Percentiles rank a stretch among this genome's conserved stretches.
Conservation (phyloP, 202 grass and related monocot genomes). For the Panicum hallii region DNA sequence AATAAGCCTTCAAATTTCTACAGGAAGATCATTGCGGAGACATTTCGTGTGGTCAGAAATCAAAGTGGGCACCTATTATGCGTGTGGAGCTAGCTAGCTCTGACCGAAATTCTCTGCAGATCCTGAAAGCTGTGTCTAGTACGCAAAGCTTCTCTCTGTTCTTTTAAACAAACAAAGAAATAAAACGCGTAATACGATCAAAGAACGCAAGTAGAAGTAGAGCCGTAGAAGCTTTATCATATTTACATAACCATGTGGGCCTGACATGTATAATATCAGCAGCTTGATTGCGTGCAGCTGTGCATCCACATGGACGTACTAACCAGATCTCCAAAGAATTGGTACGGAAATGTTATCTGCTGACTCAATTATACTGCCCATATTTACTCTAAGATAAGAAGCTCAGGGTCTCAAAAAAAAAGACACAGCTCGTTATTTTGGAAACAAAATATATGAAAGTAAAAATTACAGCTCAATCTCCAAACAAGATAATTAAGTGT, state of each 20-base stretch:
- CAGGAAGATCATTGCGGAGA: not conserved
- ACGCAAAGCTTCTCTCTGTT: not conserved
- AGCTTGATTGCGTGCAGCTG: slow-evolving; percentile 9
- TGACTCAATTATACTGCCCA: not conserved
- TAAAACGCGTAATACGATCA: not conserved
- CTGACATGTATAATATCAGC: not conserved
- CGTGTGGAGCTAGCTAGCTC: not conserved
- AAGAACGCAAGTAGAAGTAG: slow-evolving; percentile 22
- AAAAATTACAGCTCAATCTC: not conserved
- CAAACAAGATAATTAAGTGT: not conserved
- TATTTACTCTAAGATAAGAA: not conserved
- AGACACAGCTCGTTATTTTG: not conserved
- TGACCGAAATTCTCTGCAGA: not conserved
- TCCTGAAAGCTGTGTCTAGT: not conserved
- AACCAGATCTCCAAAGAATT: not conserved
- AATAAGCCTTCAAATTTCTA: not conserved
- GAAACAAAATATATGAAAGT: not conserved
- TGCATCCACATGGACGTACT: slow-evolving; percentile 17
- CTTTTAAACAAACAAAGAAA: not conserved
- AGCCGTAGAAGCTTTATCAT: slow-evolving; percentile 26
- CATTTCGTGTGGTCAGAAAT: not conserved
- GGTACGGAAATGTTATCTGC: not conserved
- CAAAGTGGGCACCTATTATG: not conserved
- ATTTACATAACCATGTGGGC: not conserved
- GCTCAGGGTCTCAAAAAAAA: not conserved